These are phyloP conservation scores for Andalucia godoyi DNA, from an alignment of 78 protist species.

Conservation along the genomic window DNA sequence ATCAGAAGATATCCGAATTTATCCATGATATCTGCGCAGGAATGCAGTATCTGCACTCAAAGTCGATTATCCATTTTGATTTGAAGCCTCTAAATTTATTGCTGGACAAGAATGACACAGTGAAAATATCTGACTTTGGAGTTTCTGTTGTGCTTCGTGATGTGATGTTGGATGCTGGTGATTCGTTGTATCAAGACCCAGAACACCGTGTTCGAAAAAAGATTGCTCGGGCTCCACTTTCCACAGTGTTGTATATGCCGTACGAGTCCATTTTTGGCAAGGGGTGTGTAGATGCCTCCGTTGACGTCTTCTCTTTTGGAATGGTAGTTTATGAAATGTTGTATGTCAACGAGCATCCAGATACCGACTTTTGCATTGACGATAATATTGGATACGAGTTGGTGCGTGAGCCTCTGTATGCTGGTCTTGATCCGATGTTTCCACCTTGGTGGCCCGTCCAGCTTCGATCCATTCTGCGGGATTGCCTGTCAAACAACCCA, in stretches of 20 bases:
- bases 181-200: background rate
- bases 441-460: too few relatives aligned
- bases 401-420: background rate
- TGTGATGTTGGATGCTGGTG: too few relatives aligned
- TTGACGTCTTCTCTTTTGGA: background rate
- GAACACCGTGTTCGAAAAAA: background rate
- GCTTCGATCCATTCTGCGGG: too few relatives aligned
- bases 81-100: constrained; percentile 3
- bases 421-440: too few relatives aligned
- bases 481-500: too few relatives aligned
- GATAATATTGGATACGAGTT: background rate
- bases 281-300: background rate
- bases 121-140: constrained; percentile 44
- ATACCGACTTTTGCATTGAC: background rate
- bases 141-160: constrained; percentile 14
- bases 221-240: background rate
- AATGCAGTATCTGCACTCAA: constrained; percentile 1
- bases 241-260: background rate
- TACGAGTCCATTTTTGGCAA: background rate
- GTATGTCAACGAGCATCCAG: constrained; percentile 9
- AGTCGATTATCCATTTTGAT: constrained; percentile 7
- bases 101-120: background rate
- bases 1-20: background rate
- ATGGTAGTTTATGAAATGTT: background rate
- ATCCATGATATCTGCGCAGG: background rate